A percentile compares a stretch with the other conserved stretches of the same genome.
These are phyloP conservation scores for Amoeboradix gromovi DNA, from an alignment of 371 early-diverging fungal species.

Conservation along the genomic window DNA sequence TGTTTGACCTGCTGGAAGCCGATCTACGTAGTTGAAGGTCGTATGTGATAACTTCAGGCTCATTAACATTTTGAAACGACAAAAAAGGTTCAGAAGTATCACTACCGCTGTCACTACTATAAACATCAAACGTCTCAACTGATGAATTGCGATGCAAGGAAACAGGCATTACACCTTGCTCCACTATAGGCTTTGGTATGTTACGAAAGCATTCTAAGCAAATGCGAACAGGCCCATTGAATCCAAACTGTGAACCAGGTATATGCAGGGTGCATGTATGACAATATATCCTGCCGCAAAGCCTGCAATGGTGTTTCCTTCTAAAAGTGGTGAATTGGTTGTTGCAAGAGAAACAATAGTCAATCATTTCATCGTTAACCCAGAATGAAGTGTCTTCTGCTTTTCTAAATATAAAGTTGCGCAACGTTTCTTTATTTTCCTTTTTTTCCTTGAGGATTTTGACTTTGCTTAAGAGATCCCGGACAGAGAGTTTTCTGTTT, in stretches of 20 bases:
- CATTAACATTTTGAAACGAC: neutral
- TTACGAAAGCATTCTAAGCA: constrained; percentile 1
- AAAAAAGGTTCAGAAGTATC: neutral
- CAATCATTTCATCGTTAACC: no score
- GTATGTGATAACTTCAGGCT: neutral
- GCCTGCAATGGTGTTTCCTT: constrained; percentile 49
- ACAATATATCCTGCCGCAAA: constrained; percentile 23
- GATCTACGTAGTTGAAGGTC: neutral
- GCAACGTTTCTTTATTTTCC: no score
- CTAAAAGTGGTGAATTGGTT: constrained; percentile 30
- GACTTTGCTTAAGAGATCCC: no score
- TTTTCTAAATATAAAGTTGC: no score
- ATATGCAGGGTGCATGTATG: neutral
- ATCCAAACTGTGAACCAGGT: neutral
- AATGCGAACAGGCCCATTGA: neutral
- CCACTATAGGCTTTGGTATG: neutral
- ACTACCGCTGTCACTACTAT: neutral
- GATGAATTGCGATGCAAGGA: constrained; percentile 1
- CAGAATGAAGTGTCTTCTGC: no score
- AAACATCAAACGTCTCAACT: neutral
- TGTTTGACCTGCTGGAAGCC: neutral
- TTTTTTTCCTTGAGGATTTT: no score
- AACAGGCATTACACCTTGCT: neutral
- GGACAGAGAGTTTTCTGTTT: no score
- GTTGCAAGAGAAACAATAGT: no score